These are phyloP conservation scores for Tephrocybe rancida DNA, from an alignment of 768 basidiomycete species.

Conservation along the genomic window DNA sequence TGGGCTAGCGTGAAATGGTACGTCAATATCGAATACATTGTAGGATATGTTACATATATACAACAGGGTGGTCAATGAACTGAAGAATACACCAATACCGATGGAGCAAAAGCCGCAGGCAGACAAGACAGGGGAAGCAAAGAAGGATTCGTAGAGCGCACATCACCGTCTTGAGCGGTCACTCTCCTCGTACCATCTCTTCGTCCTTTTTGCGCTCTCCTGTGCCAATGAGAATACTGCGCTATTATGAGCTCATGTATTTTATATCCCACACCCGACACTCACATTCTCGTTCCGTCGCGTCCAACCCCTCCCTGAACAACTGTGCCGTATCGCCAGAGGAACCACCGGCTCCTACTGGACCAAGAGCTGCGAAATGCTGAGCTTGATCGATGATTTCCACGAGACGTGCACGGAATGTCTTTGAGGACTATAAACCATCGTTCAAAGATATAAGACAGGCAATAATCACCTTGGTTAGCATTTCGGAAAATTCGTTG, in stretches of 20 bases:
- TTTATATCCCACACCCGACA: slow-evolving; percentile 14
- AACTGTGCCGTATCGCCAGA: slow-evolving; percentile 64
- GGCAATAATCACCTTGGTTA: slow-evolving; percentile 56
- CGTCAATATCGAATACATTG: slow-evolving; percentile 19
- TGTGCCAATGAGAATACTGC: slow-evolving; percentile 87
- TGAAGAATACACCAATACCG: slow-evolving; percentile 39
- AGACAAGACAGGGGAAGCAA: slow-evolving; percentile 24
- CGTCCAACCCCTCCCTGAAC: slow-evolving; percentile 91
- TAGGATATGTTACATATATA: slow-evolving; percentile 13
- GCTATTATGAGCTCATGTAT: slow-evolving; percentile 1
- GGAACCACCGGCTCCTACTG: slow-evolving; percentile 53
- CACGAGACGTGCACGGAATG: slow-evolving; percentile 74
- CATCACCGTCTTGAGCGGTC: slow-evolving; percentile 54
- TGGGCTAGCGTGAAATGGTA: slow-evolving; percentile 88
- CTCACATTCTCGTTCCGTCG: slow-evolving; percentile 90
- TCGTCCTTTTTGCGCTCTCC: slow-evolving; percentile 75
- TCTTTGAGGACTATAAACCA: slow-evolving; percentile 39
- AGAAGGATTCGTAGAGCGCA: slow-evolving; percentile 28
- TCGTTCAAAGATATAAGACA: not conserved
- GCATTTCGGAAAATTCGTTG: slow-evolving; percentile 67
- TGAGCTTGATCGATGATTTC: slow-evolving; percentile 88
- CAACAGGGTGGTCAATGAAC: slow-evolving; percentile 68
- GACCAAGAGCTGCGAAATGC: slow-evolving; percentile 77
- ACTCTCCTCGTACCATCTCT: slow-evolving; percentile 83
- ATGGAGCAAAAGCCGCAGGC: slow-evolving; percentile 11